Base-by-base conservation (phyloP, 495 filamentous ascomycete species). In the Penicillium goetzii region DNA sequence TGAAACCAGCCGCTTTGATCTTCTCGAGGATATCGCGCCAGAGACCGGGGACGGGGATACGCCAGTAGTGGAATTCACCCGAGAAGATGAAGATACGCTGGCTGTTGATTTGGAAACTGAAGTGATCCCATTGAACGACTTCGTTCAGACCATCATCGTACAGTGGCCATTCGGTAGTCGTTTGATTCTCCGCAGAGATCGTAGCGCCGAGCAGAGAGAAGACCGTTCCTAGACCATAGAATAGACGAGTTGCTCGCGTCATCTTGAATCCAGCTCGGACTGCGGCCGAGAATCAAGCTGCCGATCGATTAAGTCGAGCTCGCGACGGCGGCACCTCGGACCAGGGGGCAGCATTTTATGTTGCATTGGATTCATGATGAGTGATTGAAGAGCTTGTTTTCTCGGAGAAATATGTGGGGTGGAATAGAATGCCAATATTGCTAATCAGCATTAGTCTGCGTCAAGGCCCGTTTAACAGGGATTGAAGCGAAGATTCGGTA, bases 11-110 rank as follows among this genome's bases (percentile, higher is more conserved):
- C 14, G 86, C 85, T 72, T 88, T 88, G 59, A 88, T 81, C 68
- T 89, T 89, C 66, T 89, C 78, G 1, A 88, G 75, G 25, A 87
- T 75, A 67, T 88, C 85, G 17, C 79, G 71, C 85, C 86, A 88
- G 9, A 88, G 71, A 17, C 78, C 81, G 1, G 85, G 86, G 6
- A 86, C 84, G 0, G 85, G 85, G 38, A 85, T 79, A 40, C 84
- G 81, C 82, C 81, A 86, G 68, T 87, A 87, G 66, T 88, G 85
- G 36, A 87, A 83, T 57, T 88, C 85, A 21, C 84, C 86, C 11
- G 85, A 81, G 73, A 84, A 87, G 54, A 88, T 74, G 63, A 85
- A 86, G 38, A 88, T 72, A 21, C 86, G 74, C 58, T 85, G 76
- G 4, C 78, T 80, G 54, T 86, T 80, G 34, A 88, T 61, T 40